phyloP scores from a whole-genome alignment of 495 filamentous ascomycete species.

The Delitschia confertaspora region DNA sequence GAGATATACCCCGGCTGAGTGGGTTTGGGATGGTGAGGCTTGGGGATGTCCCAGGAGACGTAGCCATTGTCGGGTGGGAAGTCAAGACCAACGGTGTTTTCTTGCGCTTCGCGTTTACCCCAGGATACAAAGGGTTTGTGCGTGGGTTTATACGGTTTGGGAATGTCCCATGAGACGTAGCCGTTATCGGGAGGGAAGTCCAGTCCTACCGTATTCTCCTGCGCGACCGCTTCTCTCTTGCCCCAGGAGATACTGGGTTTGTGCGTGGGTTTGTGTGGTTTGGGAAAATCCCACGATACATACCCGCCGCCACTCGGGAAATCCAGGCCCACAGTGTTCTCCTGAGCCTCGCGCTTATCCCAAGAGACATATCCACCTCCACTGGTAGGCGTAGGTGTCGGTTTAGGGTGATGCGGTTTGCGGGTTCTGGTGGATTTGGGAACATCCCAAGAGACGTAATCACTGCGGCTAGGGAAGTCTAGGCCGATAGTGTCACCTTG shows the following conservation, averaged over 20 bases:
- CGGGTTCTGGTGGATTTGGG: no score
- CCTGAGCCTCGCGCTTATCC: no score
- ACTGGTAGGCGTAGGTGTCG: no score
- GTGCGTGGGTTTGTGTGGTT: neutral
- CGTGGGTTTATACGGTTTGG: constrained; percentile 1
- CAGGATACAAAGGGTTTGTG: neutral
- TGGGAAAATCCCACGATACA: neutral
- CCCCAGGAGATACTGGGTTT: constrained; percentile 1
- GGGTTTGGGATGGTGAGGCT: neutral
- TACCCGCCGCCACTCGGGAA: no score
- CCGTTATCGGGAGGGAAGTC: neutral
- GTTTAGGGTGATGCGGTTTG: no score
- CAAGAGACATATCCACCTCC: no score
- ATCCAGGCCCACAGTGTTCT: no score
- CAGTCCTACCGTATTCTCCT: neutral
- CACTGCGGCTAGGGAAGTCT: no score
- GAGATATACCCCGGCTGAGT: constrained; percentile 1
- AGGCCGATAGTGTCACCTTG: no score
- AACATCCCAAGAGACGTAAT: no score
- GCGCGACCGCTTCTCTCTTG: neutral
- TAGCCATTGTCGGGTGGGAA: constrained; percentile 1
- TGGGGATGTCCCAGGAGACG: constrained; percentile 9
- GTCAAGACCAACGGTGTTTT: constrained; percentile 2
- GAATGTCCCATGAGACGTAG: no score
- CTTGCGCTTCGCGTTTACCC: constrained; percentile 8